Base-by-base conservation (phyloP, 2,329 filamentous ascomycete species). In the Sporothrix euskadiensis region DNA sequence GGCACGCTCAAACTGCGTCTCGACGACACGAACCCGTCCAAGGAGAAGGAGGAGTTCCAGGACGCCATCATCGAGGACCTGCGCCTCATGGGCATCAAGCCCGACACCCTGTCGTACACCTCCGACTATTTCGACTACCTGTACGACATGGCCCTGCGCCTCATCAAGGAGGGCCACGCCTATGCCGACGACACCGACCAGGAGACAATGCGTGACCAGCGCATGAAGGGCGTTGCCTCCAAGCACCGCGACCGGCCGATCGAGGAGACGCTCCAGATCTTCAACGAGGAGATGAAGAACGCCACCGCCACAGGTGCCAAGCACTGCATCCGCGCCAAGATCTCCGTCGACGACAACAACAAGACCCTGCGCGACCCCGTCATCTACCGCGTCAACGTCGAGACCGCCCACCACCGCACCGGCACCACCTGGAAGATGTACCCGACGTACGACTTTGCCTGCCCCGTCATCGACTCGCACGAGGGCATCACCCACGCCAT, bases 31-130 rank as follows among this genome's bases (percentile, higher is more conserved):
- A 99, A 99, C 83, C 96, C 96, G 8, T 91, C 92, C 74, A 98
- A 98, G 82, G 96, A 99, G 86, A 98, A 97, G 85, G 90, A 95
- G 81, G 96, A 98, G 84, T 99, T 91, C 81, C 91, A 98, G 81
- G 94, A 98, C 83, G 88, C 94, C 5, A 99, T 99, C 75, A 86
- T 97, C 54, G 92, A 97, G 84, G 96, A 99, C 82, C 88, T 98
- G 69, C 90, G 90, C 69, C 87, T 98, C 71, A 94, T 99, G 87
- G 95, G 94, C 41, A 93, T 99, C 82, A 93, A 92, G 83, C 93
- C 94, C 30, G 95, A 98, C 82, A 88, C 88, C 76, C 87, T 94
- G 74, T 93, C 93, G 22, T 97, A 95, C 84, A 98, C 96, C 1
- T 97, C 93, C 78, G 94, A 99, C 84, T 97, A 97, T 86, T 98